Conservation (phyloP, 345 rosid species). For the Eucalyptus marginata region DNA sequence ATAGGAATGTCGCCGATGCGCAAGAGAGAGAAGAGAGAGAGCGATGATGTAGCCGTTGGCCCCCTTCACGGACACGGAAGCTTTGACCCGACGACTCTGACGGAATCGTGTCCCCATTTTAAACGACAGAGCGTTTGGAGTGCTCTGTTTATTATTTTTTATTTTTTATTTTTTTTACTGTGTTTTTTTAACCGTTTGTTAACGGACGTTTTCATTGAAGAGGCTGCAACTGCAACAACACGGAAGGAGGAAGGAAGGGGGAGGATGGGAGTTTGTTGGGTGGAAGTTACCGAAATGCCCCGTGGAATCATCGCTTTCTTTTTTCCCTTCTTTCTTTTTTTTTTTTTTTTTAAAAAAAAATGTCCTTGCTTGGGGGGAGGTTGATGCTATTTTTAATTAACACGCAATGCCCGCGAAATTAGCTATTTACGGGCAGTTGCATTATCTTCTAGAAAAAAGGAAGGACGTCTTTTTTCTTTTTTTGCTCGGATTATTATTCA, state of each 20-base stretch:
- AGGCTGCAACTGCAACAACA: neutral
- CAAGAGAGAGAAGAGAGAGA: neutral
- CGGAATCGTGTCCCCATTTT: neutral
- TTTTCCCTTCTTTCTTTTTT: neutral
- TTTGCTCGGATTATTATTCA: neutral
- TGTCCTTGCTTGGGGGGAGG: neutral
- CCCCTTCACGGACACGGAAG: neutral
- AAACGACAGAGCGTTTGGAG: neutral
- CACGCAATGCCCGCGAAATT: neutral
- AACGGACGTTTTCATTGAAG: neutral
- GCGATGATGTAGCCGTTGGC: conserved; percentile 35
- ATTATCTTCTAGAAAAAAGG: neutral
- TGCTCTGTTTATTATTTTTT: accelerated
- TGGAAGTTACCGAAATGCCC: neutral
- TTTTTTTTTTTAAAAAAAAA: accelerated
- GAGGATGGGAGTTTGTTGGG: neutral
- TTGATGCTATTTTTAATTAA: neutral
- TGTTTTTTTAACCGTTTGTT: neutral
- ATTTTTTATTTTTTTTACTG: neutral
- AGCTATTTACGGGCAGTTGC: neutral
- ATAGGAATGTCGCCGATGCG: conserved; percentile 1
- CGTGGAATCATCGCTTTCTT: neutral
- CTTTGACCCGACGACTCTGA: conserved; percentile 11
- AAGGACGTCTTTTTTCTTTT: neutral
- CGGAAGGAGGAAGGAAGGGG: neutral